Conservation (phyloP, 805 yeast genomes). For the Myxozyma monticola region DNA sequence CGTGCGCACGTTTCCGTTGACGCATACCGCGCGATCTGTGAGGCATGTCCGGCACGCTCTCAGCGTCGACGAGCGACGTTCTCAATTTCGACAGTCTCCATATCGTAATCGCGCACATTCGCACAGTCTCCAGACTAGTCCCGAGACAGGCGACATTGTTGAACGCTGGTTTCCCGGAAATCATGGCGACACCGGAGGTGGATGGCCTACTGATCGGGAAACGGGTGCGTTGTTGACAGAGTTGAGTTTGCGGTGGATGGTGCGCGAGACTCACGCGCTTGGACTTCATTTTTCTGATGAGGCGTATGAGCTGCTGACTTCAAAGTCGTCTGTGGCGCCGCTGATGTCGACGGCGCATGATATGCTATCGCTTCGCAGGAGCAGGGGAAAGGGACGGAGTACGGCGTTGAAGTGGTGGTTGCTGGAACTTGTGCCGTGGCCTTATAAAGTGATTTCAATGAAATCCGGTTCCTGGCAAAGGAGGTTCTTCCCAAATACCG, state of each 20-base stretch:
- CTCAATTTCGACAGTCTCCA: conserved; percentile 62
- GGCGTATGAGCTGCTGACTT: conserved; percentile 45
- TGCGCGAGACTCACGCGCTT: conserved; percentile 52
- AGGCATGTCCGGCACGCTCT: conserved; percentile 66
- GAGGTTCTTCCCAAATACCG: conserved; percentile 56
- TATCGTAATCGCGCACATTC: conserved; percentile 50
- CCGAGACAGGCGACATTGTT: conserved; percentile 39
- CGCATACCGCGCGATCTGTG: conserved; percentile 51
- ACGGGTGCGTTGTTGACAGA: conserved; percentile 49
- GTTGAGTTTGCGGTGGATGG: conserved; percentile 61
- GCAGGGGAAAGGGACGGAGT: not conserved
- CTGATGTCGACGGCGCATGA: conserved; percentile 26
- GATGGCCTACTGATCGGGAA: conserved; percentile 52
- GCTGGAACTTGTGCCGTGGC: conserved; percentile 60
- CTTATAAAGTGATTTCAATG: conserved; percentile 40
- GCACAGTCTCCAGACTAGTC: not conserved
- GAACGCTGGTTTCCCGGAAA: conserved; percentile 72
- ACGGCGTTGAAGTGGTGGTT: conserved; percentile 54
- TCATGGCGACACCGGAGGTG: conserved; percentile 71
- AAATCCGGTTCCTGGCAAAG: conserved; percentile 47
- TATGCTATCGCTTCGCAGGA: conserved; percentile 13
- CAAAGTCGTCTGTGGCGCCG: conserved; percentile 38
- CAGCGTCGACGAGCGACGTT: conserved; percentile 65
- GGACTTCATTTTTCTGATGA: conserved; percentile 52
- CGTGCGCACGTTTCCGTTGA: conserved; percentile 57